A percentile compares a stretch with the other conserved stretches of the same genome.
phyloP scores from a whole-genome alignment of 306 rosid genomes.

The Nissolia schottii region DNA sequence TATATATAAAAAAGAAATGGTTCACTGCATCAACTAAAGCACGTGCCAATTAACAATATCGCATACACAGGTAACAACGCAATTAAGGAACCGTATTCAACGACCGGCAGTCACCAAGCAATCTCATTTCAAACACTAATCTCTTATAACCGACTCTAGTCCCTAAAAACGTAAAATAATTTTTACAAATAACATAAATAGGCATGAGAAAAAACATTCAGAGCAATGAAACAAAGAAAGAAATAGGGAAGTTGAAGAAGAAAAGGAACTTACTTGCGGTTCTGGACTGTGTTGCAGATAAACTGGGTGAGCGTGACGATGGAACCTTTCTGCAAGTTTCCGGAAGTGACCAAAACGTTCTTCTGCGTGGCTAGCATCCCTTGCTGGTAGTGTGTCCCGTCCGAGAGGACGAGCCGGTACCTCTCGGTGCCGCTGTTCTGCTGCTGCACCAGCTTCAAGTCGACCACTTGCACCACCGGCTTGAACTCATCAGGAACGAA shows the following conservation, averaged over 20 bases:
- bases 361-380: constrained; percentile 76
- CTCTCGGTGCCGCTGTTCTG: constrained; percentile 41
- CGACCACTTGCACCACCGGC: constrained; percentile 69
- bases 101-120: background rate
- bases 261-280: constrained; percentile 51
- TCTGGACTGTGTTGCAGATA: constrained; percentile 55
- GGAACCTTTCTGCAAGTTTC: constrained; percentile 64
- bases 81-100: background rate
- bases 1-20: background rate
- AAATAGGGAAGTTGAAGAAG: background rate
- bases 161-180: no score
- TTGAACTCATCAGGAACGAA: constrained; percentile 22
- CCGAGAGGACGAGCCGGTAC: constrained; percentile 60
- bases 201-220: no score
- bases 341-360: constrained; percentile 44
- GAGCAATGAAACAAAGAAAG: no score
- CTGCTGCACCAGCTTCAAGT: constrained; percentile 50
- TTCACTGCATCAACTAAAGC: no score
- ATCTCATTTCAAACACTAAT: background rate
- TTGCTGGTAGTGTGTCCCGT: constrained; percentile 59
- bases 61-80: no score
- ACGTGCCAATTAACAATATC: background rate
- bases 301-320: constrained; percentile 42
- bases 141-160: background rate
- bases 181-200: no score